Conservation (phyloP, 371 early-diverging fungal genomes). For the Mortierella polycephala region DNA sequence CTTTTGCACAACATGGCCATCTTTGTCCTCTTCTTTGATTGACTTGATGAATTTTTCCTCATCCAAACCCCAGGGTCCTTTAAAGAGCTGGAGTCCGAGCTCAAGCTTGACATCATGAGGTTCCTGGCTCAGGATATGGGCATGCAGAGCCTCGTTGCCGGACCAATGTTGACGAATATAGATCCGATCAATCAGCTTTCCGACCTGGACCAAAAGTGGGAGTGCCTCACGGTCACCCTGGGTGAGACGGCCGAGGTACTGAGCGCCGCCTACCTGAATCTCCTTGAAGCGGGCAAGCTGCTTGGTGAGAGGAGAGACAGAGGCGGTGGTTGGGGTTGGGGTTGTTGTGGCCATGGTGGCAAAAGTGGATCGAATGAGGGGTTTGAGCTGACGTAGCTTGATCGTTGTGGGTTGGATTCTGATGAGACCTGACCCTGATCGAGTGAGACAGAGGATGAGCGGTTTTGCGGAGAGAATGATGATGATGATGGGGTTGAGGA, state of each 20-base stretch:
- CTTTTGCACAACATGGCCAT: constrained; percentile 10
- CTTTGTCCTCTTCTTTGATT: constrained; percentile 56
- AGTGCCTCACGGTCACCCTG: constrained; percentile 72
- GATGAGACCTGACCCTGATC: not conserved
- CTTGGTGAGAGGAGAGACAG: constrained; percentile 27
- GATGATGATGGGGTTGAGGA: not conserved
- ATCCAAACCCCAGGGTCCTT: constrained; percentile 79
- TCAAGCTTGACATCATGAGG: constrained; percentile 49
- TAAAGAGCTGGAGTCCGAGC: constrained; percentile 73
- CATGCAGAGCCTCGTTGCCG: constrained; percentile 68
- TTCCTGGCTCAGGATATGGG: constrained; percentile 56
- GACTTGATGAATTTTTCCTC: constrained; percentile 50
- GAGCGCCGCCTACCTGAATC: constrained; percentile 44
- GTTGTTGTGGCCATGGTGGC: constrained; percentile 16
- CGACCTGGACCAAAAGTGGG: constrained; percentile 72
- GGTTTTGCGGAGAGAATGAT: constrained; percentile 15
- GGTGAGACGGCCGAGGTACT: constrained; percentile 57
- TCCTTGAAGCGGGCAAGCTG: constrained; percentile 54
- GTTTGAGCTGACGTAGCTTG: not conserved
- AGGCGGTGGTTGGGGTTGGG: not conserved
- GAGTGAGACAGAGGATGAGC: not conserved
- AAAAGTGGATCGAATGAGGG: not conserved
- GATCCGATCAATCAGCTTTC: constrained; percentile 69
- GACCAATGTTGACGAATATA: constrained; percentile 82
- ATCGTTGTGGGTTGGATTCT: not conserved